These are phyloP conservation scores for Annulohypoxylon bovei DNA, from an alignment of 495 filamentous ascomycete genomes.

Conservation along the genomic window DNA sequence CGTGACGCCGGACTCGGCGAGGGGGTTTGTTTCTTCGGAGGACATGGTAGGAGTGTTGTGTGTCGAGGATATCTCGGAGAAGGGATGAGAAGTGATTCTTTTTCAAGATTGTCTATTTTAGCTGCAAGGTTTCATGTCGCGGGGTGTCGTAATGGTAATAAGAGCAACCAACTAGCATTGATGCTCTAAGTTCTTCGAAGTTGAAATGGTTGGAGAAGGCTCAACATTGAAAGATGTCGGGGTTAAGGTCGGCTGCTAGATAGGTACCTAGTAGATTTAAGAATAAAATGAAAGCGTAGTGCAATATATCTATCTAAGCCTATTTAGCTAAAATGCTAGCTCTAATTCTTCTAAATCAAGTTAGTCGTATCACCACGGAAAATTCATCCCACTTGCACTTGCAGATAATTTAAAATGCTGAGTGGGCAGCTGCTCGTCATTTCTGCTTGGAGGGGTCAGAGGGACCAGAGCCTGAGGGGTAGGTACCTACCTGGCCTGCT, in stretches of 20 bases:
- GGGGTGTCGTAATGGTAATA: not conserved
- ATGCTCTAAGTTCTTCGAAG: constrained; percentile 3
- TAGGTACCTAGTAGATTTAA: not conserved
- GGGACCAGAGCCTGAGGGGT: not conserved
- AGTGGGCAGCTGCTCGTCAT: constrained; percentile 31
- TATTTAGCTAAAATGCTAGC: constrained; percentile 7
- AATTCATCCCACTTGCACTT: not conserved
- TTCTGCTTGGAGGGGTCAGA: constrained; percentile 13
- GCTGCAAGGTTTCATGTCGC: constrained; percentile 7
- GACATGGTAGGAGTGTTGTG: constrained; percentile 47
- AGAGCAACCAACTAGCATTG: not conserved
- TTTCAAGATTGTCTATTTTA: not conserved
- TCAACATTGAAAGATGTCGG: constrained; percentile 24
- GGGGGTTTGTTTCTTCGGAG: constrained; percentile 64
- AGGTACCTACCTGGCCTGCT: not conserved
- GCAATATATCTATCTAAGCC: constrained; percentile 7
- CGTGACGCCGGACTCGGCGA: constrained; percentile 84
- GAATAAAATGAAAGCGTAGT: not conserved
- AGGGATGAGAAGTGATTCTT: constrained; percentile 17
- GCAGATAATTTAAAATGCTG: not conserved
- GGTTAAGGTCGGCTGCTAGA: constrained; percentile 4
- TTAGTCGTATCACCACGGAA: not conserved
- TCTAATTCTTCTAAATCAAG: not conserved
- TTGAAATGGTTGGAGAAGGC: constrained; percentile 34
- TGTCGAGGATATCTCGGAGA: constrained; percentile 32